A percentile compares a stretch with the other conserved stretches of the same genome.
Conservation (phyloP, 495 filamentous ascomycete genomes). For the Aspergillus bridgeri region DNA sequence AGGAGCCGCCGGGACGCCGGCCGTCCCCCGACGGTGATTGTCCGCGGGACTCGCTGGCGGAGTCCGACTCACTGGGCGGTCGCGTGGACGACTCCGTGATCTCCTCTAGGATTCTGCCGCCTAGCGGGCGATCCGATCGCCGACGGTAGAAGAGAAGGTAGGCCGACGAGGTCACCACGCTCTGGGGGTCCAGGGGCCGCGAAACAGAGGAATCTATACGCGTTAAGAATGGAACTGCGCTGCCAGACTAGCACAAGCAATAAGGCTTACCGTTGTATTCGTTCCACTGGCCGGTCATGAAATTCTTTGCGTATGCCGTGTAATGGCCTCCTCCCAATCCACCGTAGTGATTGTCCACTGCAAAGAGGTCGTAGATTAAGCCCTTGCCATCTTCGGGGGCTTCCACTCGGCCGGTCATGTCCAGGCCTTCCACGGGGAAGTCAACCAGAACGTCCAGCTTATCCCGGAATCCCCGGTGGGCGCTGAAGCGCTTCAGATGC, state of each 20-base stretch:
- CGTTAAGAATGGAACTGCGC: constrained; percentile 8
- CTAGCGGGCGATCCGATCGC: constrained; percentile 68
- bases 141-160: constrained; percentile 97
- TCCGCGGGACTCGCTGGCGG: constrained; percentile 45
- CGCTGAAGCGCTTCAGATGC: constrained; percentile 93
- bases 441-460: constrained; percentile 91
- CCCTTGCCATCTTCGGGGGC: constrained; percentile 72
- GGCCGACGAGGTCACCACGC: constrained; percentile 64
- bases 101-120: constrained; percentile 70
- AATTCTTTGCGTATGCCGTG: constrained; percentile 90
- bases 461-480: constrained; percentile 65
- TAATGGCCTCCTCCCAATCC: constrained; percentile 93
- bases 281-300: constrained; percentile 80
- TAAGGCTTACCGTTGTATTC: constrained; percentile 79
- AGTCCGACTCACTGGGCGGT: constrained; percentile 38
- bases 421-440: constrained; percentile 84
- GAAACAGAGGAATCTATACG: constrained; percentile 66
- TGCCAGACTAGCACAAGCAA: background rate
- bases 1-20: constrained; percentile 80
- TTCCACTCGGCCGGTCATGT: constrained; percentile 75
- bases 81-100: constrained; percentile 54
- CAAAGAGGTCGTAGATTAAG: constrained; percentile 86
- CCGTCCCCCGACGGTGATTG: constrained; percentile 71
- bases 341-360: constrained; percentile 92
- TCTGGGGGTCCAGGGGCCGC: constrained; percentile 46